Conservation (phyloP, 2,329 filamentous ascomycete genomes). For the Berkeleyomyces basicola region DNA sequence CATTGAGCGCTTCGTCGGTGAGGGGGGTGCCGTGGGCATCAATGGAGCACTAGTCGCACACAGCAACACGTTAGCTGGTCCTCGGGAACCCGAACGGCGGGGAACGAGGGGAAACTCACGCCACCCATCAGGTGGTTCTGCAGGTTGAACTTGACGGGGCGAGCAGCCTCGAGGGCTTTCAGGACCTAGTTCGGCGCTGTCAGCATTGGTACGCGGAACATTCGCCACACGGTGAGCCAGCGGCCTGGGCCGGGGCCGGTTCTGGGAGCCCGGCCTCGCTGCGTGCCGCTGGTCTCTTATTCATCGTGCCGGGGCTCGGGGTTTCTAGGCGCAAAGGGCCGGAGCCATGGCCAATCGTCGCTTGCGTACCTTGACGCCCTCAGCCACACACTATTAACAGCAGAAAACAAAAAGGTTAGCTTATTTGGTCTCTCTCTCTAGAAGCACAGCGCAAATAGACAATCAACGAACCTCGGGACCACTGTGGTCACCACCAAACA, state of each 20-base stretch:
- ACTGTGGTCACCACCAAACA: slow-evolving; percentile 70
- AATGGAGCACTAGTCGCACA: slow-evolving; percentile 56
- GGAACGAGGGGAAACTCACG: slow-evolving; percentile 37
- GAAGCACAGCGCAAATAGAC: neutral
- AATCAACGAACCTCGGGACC: slow-evolving; percentile 55
- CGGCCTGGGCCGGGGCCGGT: too few species aligned
- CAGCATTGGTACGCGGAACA: neutral
- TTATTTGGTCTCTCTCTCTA: neutral
- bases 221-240: too few species aligned
- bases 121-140: slow-evolving; percentile 82
- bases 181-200: slow-evolving; percentile 42
- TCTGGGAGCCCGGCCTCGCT: neutral
- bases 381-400: slow-evolving; percentile 49
- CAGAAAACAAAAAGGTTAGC: neutral
- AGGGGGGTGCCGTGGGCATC: slow-evolving; percentile 62
- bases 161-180: slow-evolving; percentile 56
- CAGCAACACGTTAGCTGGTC: neutral
- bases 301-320: neutral
- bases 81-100: too few species aligned
- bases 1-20: slow-evolving; percentile 65
- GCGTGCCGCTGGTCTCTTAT: neutral
- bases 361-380: slow-evolving; percentile 60
- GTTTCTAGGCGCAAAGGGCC: neutral
- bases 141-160: slow-evolving; percentile 66
- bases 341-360: neutral